Evolutionary conservation across 768 basidiomycete species (phyloP), one percentile per base, ranked within the genome.

Genomic region (Lyophyllum semitale): DNA sequence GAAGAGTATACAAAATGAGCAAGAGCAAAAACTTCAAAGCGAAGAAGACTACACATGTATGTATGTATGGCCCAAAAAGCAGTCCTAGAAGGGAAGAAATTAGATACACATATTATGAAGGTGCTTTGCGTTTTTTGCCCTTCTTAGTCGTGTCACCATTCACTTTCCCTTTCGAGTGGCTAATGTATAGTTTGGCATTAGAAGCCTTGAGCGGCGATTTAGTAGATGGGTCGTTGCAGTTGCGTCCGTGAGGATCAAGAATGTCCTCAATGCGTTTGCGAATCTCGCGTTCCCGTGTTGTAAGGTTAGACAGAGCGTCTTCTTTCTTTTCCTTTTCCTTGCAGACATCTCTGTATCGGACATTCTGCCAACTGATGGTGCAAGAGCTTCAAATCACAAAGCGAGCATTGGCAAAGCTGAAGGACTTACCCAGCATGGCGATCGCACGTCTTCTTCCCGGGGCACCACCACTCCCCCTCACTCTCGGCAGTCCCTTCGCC

Each of bases 261-360:
- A 88, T 79, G 59, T 91, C 89, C 66, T 91, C 89, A 32, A 94
- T 88, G 42, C 80, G 79, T 68, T 83, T 87, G 33, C 91, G 85
- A 55, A 93, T 79, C 63, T 91, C 88, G 43, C 88, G 86, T 69
- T 93, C 91, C 43, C 83, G 80, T 2, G 83, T 82, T 6, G 89
- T 90, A 32, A 93, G 79, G 60, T 82, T 85, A 32, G 72, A 68
- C 27, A 92, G 71, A 8, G 83, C 80, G 22, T 83, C 84, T 58
- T 89, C 89, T 66, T 85, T 88, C 65, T 83, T 81, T 63, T 90
- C 87, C 67, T 82, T 89, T 66, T 93, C 92, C 58, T 88, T 85
- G 50, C 77, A 77, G 45, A 90, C 79, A 61, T 93, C 92, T 49
- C 83, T 84, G 49, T 71, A 68, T 13, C 93, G 88, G 38, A 93